Evolutionary conservation across 768 basidiomycete genomes (phyloP), one percentile per base, ranked within the genome.

Genomic region (Hemileccinum rubropunctum): DNA sequence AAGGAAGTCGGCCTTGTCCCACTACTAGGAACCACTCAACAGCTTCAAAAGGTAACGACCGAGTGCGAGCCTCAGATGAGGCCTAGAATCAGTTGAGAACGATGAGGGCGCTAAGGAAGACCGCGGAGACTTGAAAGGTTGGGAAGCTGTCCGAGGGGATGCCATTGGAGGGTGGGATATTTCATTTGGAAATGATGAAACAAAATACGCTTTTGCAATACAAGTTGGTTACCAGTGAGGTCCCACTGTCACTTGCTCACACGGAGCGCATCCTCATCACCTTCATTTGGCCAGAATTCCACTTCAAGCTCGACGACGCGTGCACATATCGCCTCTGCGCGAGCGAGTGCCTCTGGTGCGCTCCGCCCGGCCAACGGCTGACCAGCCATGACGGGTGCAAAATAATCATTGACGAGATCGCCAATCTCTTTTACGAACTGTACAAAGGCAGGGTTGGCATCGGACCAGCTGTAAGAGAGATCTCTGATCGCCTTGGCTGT

Each of bases 401-500:
- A 61, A 35, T 60, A 69, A 45, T 52, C 57, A 37, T 85, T 67
- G 15, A 83, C 77, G 12, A 84, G 61, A 21, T 61, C 63, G 4
- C 71, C 76, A 11, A 86, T 68, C 1, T 69, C 70, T 21, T 76
- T 57, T 9, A 86, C 82, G 53, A 85, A 84, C 9, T 58, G 57
- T 17, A 68, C 70, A 53, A 84, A 84, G 47, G 78, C 82, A 0
- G 68, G 62, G 47, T 65, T 72, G 20, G 70, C 84, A 14, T 10
- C 48, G 17, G 64, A 65, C 88, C 86, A 91, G 61, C 80, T 86
- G 20, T 73, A 65, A 15, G 82, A 77, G 32, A 91, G 76, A n/a
- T 73, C 66, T 6, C 56, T 51, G 26, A 84, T 60, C 2, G 77
- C 76, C 28, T 52, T 36, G 18, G 49, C 42, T 14, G 63, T 56